phyloP scores from a whole-genome alignment of 345 rosid species.

The Eucalyptus polybractea region DNA sequence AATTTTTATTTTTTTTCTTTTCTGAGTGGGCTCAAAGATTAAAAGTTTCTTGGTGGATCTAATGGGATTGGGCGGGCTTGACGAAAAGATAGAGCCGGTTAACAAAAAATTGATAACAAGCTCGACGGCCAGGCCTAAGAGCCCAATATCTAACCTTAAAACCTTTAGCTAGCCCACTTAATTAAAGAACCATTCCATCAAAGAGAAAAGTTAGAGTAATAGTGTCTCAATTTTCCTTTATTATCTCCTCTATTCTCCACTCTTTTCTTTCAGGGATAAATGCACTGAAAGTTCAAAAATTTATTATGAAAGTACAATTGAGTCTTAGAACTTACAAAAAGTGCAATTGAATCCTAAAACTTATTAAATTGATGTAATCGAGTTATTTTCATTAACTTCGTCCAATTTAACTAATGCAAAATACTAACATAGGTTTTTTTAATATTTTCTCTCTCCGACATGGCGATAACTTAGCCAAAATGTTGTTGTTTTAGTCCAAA shows the following conservation, averaged over 20 bases:
- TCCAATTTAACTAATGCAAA: background rate
- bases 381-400: too few relatives aligned
- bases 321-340: rapidly evolving
- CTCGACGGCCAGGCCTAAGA: background rate
- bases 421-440: too few relatives aligned
- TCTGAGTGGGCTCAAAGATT: background rate
- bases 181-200: background rate
- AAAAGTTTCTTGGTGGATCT: background rate
- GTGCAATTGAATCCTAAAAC: rapidly evolving
- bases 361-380: rapidly evolving
- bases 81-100: background rate
- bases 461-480: background rate
- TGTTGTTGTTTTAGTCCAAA: too few relatives aligned
- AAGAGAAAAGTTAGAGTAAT: background rate
- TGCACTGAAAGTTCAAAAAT: too few relatives aligned
- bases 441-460: background rate
- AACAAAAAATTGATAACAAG: background rate
- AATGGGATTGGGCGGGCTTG: background rate
- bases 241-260: background rate
- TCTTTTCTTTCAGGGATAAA: background rate
- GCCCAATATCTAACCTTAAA: background rate
- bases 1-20: background rate
- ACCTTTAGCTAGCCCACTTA: background rate
- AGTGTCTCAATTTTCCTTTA: background rate
- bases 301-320: too few relatives aligned